These are phyloP conservation scores for Fallopia convolvulus DNA, from an alignment of 148 eudicot species.

Conservation along the genomic window DNA sequence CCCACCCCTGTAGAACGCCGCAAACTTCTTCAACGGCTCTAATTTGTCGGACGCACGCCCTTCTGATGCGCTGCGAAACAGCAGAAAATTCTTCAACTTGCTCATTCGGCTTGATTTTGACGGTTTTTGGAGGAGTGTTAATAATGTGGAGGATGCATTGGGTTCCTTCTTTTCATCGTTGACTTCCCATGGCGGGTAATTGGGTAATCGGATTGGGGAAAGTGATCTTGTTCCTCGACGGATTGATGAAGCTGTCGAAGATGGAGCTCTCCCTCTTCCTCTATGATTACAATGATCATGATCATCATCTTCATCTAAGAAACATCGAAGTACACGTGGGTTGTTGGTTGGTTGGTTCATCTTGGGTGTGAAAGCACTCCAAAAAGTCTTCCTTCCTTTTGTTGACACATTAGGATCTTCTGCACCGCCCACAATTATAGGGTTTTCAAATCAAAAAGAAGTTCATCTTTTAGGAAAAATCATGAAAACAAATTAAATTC, in stretches of 20 bases:
- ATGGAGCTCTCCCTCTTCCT: slow-evolving; percentile 22
- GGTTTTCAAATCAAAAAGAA: not conserved
- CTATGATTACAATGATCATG: not conserved
- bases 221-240: slow-evolving; percentile 25
- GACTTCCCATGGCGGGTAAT: not conserved
- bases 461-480: not conserved
- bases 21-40: slow-evolving; percentile 26
- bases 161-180: not conserved
- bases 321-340: not conserved
- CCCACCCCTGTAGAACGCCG: slow-evolving; percentile 9
- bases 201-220: slow-evolving; percentile 21
- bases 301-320: not conserved
- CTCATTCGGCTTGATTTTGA: slow-evolving; percentile 30
- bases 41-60: slow-evolving; percentile 31
- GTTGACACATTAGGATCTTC: not conserved
- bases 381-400: not conserved
- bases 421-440: not conserved
- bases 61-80: slow-evolving; percentile 76
- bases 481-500: not conserved
- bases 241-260: slow-evolving; percentile 8
- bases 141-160: not conserved
- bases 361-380: slow-evolving; percentile 21
- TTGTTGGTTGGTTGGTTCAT: slow-evolving; percentile 11
- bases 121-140: not conserved
- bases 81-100: slow-evolving; percentile 52